A percentile compares a stretch with the other conserved stretches of the same genome.
These are phyloP conservation scores for Podaxis rugospora DNA, from an alignment of 768 basidiomycete species.

Conservation along the genomic window DNA sequence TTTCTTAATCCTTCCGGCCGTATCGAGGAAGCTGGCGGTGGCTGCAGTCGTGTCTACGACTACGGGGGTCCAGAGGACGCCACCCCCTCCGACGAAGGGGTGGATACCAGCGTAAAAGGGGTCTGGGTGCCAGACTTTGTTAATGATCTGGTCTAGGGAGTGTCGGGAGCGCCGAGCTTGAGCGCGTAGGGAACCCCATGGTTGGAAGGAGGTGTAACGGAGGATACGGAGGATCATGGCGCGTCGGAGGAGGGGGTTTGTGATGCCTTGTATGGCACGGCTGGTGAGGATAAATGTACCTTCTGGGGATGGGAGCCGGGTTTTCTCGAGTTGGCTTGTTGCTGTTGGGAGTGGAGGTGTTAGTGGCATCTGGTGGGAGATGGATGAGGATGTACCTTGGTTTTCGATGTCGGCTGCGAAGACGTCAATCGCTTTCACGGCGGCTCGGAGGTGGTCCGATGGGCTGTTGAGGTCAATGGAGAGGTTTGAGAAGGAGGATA, in stretches of 20 bases:
- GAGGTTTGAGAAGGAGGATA: conserved; percentile 20
- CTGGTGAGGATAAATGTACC: conserved; percentile 48
- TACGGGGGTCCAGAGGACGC: conserved; percentile 63
- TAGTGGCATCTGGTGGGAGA: neutral
- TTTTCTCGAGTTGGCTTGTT: conserved; percentile 25
- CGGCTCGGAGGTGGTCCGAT: conserved; percentile 33
- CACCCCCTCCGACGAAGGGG: conserved; percentile 52
- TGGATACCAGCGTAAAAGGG: conserved; percentile 19
- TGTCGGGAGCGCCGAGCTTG: conserved; percentile 50
- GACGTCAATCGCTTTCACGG: conserved; percentile 30
- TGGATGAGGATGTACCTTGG: conserved; percentile 32
- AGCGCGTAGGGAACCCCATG: conserved; percentile 71
- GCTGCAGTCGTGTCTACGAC: conserved; percentile 17
- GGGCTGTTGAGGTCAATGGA: conserved; percentile 27
- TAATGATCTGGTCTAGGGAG: conserved; percentile 44
- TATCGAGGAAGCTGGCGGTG: neutral
- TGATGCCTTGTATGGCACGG: conserved; percentile 26
- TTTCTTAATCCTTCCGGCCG: conserved; percentile 3
- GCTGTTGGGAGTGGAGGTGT: conserved; percentile 34
- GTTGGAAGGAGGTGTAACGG: conserved; percentile 66
- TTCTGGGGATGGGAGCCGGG: conserved; percentile 37
- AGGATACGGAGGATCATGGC: conserved; percentile 51
- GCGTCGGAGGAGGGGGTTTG: conserved; percentile 30
- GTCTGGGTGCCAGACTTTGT: conserved; percentile 40
- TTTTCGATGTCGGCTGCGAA: conserved; percentile 36